Percentiles rank a stretch among this genome's conserved stretches.
These are phyloP conservation scores for Arabidopsis thaliana DNA, from an alignment of 345 rosid species.

Conservation along the genomic window TAIR10.1 NC_003070.9:1704501-1705000, in stretches of 20 bases:
- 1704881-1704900: not conserved
- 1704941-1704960: not conserved
- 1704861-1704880: slow-evolving; percentile 17
- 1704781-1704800: slow-evolving; percentile 25
- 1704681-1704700: not conserved
- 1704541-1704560: slow-evolving; percentile 57
- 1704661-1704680: not conserved
- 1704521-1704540: slow-evolving; percentile 50
- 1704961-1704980: not conserved
- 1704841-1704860: slow-evolving; percentile 35
- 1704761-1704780: not conserved
- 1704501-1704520: slow-evolving; percentile 39
- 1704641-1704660: slow-evolving; percentile 6
- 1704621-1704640: slow-evolving; percentile 37
- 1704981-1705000: slow-evolving; percentile 31
- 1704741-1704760: slow-evolving; percentile 31
- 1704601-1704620: slow-evolving; percentile 51
- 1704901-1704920: slow-evolving; percentile 26
- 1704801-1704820: slow-evolving; percentile 31
- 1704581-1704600: slow-evolving; percentile 70
- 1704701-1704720: not conserved
- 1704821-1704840: slow-evolving; percentile 41
- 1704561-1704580: slow-evolving; percentile 62
- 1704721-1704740: slow-evolving; percentile 18
- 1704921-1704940: not conserved